Percentiles rank a stretch among this genome's conserved stretches.
phyloP scores from a whole-genome alignment of 257 asterid genomes.

The Solanum pimpinellifolium region DNA sequence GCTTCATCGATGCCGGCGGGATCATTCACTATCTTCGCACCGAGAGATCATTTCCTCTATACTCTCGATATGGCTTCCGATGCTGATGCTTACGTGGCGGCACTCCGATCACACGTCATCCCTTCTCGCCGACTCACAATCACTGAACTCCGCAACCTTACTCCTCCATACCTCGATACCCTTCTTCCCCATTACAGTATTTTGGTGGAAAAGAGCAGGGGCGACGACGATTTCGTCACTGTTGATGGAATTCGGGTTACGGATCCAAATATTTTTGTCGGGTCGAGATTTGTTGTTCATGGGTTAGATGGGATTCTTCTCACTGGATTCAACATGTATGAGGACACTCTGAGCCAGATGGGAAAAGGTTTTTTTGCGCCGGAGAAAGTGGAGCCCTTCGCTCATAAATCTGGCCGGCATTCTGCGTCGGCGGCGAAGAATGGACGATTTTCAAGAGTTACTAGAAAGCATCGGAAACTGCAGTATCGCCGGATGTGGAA shows the following conservation, averaged over 20 bases:
- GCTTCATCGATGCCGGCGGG: background rate
- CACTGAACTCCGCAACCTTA: constrained; percentile 27
- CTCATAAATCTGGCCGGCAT: background rate
- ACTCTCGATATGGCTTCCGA: constrained; percentile 48
- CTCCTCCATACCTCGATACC: constrained; percentile 47
- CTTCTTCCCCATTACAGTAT: constrained; percentile 48
- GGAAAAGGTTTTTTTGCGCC: constrained; percentile 1
- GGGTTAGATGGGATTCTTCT: constrained; percentile 50
- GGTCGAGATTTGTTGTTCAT: constrained; percentile 39
- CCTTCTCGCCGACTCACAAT: constrained; percentile 35
- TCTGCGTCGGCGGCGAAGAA: background rate
- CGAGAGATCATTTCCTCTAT: constrained; percentile 28
- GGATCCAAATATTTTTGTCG: constrained; percentile 44
- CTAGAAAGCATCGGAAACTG: background rate
- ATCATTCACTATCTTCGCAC: constrained; percentile 48
- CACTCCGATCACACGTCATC: constrained; percentile 51
- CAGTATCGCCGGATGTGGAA: background rate
- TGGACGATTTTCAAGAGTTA: background rate
- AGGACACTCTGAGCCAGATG: background rate
- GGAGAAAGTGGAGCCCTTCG: background rate
- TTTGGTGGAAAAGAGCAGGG: constrained; percentile 11
- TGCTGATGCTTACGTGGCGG: constrained; percentile 39
- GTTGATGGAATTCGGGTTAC: constrained; percentile 41
- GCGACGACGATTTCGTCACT: background rate
- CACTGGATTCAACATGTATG: constrained; percentile 26